phyloP scores from a whole-genome alignment of 2,329 filamentous ascomycete genomes.

The Cercospora sp. region DNA sequence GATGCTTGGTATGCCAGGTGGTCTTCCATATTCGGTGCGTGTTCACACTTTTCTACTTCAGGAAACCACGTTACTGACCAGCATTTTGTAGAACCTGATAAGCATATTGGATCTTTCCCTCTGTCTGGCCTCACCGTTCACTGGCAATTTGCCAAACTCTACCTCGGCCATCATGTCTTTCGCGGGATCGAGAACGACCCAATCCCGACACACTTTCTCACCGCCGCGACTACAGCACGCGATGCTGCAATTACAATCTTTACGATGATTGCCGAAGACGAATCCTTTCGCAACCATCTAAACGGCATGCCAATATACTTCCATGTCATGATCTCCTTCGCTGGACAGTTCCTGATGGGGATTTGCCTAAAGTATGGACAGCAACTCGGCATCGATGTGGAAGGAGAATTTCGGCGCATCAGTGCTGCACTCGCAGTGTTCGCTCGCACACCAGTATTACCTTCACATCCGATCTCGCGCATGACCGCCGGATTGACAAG shows the following conservation, averaged over 20 bases:
- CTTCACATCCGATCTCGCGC: conserved; percentile 21
- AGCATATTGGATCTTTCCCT: conserved; percentile 41
- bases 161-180: conserved; percentile 54
- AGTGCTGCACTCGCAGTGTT: conserved; percentile 22
- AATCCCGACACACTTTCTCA: conserved; percentile 51
- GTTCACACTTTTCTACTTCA: no score
- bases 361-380: conserved; percentile 47
- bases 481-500: conserved; percentile 22
- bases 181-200: conserved; percentile 50
- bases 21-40: conserved; percentile 14
- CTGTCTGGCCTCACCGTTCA: conserved; percentile 49
- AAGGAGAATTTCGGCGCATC: conserved; percentile 20
- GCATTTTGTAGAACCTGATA: conserved; percentile 48
- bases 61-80: no score
- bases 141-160: conserved; percentile 56
- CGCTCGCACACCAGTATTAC: conserved; percentile 14
- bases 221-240: conserved; percentile 50
- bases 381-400: conserved; percentile 21
- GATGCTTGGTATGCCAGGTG: conserved; percentile 50
- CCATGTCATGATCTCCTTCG: conserved; percentile 56
- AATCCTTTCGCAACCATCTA: conserved; percentile 45
- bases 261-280: conserved; percentile 47
- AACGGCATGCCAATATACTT: conserved; percentile 54
- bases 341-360: conserved; percentile 55
- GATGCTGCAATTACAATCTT: conserved; percentile 50